A percentile compares a stretch with the other conserved stretches of the same genome.
phyloP scores from a whole-genome alignment of 2,329 filamentous ascomycete species.

The Pestalotiopsis sp. region DNA sequence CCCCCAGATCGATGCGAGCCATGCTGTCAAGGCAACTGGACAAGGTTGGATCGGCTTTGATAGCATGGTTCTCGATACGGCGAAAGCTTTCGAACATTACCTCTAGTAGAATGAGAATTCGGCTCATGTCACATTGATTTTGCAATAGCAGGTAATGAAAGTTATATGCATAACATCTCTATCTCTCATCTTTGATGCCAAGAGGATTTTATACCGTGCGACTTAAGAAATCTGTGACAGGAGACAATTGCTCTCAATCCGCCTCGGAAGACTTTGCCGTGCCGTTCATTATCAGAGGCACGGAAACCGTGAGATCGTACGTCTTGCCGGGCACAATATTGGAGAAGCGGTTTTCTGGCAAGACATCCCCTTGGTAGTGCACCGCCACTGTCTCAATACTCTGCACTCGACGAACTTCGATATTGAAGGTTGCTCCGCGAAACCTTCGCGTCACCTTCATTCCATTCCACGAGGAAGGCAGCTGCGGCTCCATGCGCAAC shows the following conservation, averaged over 20 bases:
- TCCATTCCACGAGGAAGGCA: slow-evolving; percentile 51
- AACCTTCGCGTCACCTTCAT: slow-evolving; percentile 52
- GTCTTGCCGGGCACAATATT: slow-evolving; percentile 43
- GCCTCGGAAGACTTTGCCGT: background rate
- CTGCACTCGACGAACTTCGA: slow-evolving; percentile 43
- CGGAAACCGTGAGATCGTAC: slow-evolving; percentile 45
- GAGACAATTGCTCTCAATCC: background rate
- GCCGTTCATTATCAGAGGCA: slow-evolving; percentile 21
- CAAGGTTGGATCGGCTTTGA: slow-evolving; percentile 20
- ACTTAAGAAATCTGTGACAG: no score
- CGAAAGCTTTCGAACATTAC: slow-evolving; percentile 19
- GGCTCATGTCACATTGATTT: background rate
- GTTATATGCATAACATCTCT: no score
- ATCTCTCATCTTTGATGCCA: no score
- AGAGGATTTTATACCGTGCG: no score
- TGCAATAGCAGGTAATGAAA: no score
- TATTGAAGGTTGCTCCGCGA: slow-evolving; percentile 51
- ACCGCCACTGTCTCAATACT: slow-evolving; percentile 44
- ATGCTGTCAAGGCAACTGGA: slow-evolving; percentile 18
- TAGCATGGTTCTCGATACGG: slow-evolving; percentile 19
- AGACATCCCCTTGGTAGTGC: slow-evolving; percentile 35
- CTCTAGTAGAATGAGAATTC: slow-evolving; percentile 1
- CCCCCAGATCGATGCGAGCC: slow-evolving; percentile 5
- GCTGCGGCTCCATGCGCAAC: slow-evolving; percentile 48
- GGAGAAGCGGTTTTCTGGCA: slow-evolving; percentile 44